Base-by-base conservation (phyloP, 2,329 filamentous ascomycete species). In the Cytospora schulzeri region DNA sequence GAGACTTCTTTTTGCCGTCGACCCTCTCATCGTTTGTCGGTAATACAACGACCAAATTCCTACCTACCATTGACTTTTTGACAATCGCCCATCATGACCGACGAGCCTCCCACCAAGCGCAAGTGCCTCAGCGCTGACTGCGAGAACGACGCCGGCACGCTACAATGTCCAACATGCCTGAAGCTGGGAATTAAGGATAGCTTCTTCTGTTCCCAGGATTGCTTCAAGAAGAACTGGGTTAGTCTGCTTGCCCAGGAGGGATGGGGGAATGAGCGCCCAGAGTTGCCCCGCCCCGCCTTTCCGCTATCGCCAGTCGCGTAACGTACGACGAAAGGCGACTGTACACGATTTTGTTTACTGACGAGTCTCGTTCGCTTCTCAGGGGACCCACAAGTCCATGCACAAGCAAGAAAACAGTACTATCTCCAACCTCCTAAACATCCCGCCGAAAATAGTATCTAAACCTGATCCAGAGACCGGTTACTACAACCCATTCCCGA, bases 141-240 rank as follows among this genome's bases (percentile, higher is more conserved):
- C 82, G 83, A 85, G 50, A 97, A 97, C 68, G 89, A 94, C 68
- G 93, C 93, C 64, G 89, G 92, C 66, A 83, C 88, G 61, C 81
- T 99, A 55, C 93, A 98, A 77, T 99, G 95, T 78, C 95, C 95
- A 62, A 98, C 92, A 57, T 99, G 95, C 76, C 84, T 97, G 73
- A 97, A 97, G 79, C 81, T 93, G 53, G 91, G 90, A 61, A 89
- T 88, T 72, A 88, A 93, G 75, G 92, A 95, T 73, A 96, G 92
- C 80, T 97, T 88, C 79, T 99, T 98, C 81, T 99, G 95, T 82
- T 93, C 93, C 31, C 95, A 99, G 78, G 95, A 98, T 72, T 99
- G 95, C 83, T 99, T 99, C 81, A 98, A 97, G 84, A 90, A 88
- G 78, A 99, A 93, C 82, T 99, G 95, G 95, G 95, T 98, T 88